A percentile compares a stretch with the other conserved stretches of the same genome.
phyloP scores from a whole-genome alignment of 2,329 filamentous ascomycete genomes.

The Hypoxylon sp. region DNA sequence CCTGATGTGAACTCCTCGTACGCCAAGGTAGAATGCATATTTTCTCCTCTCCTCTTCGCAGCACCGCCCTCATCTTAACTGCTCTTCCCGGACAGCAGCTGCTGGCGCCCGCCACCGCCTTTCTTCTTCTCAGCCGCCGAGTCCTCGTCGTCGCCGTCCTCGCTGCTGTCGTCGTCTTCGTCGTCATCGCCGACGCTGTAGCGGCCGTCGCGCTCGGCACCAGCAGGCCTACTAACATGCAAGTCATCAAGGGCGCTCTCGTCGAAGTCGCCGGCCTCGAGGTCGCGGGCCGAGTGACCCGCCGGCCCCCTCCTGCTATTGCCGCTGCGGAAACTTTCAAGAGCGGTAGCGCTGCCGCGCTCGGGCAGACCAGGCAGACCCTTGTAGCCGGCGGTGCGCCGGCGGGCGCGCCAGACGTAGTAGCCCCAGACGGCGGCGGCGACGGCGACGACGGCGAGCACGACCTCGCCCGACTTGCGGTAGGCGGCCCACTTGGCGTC shows the following conservation, averaged over 20 bases:
- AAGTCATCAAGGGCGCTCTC: conserved; percentile 71
- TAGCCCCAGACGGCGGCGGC: conserved; percentile 79
- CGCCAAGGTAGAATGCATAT: conserved; percentile 20
- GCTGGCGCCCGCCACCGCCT: conserved; percentile 5
- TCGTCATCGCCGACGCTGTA: conserved; percentile 67
- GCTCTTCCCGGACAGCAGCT: conserved; percentile 19
- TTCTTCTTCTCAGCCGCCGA: conserved; percentile 28
- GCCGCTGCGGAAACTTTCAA: conserved; percentile 59
- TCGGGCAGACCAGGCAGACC: conserved; percentile 54
- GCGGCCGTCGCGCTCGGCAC: conserved; percentile 52
- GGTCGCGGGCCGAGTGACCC: no score
- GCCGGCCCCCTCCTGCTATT: conserved; percentile 42
- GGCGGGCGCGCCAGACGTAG: conserved; percentile 69
- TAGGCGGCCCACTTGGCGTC: conserved; percentile 90
- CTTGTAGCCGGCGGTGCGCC: conserved; percentile 62
- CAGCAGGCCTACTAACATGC: conserved; percentile 58
- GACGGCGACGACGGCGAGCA: conserved; percentile 80
- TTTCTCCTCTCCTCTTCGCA: conserved; percentile 5
- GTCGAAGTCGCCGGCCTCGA: conserved; percentile 71
- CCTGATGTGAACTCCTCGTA: not conserved
- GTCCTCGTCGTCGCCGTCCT: conserved; percentile 36
- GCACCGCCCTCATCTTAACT: conserved; percentile 19
- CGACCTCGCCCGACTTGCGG: conserved; percentile 84
- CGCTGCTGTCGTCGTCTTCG: conserved; percentile 56
- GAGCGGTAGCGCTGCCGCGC: conserved; percentile 46